Percentiles rank a stretch among this genome's conserved stretches.
Evolutionary conservation across 2,329 filamentous ascomycete species (phyloP).

Genomic region (Thermochaetoides dissita): DNA sequence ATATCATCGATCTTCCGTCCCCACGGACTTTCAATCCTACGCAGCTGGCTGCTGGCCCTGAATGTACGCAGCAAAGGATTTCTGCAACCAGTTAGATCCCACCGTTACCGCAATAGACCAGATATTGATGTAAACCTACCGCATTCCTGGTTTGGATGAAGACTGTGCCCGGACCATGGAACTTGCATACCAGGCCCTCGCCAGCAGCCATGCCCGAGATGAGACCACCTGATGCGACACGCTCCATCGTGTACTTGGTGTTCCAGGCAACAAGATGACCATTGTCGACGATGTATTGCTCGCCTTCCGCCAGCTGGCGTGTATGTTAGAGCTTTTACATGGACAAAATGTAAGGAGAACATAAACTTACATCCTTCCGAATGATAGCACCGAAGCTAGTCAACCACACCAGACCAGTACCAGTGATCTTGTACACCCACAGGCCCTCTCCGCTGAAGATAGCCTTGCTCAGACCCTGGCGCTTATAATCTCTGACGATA

Average conservation of each 20-base stretch:
- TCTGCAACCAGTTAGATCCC: neutral
- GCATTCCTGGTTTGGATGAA: conserved; percentile 89
- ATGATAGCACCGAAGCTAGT: conserved; percentile 92
- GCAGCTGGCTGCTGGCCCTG: neutral
- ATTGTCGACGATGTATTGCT: conserved; percentile 87
- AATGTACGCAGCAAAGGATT: neutral
- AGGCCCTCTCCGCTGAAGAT: conserved; percentile 90
- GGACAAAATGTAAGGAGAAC: conserved; percentile 1
- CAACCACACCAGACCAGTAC: conserved; percentile 72
- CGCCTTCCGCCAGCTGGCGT: conserved; percentile 44
- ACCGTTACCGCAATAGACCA: neutral
- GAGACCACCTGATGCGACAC: conserved; percentile 78
- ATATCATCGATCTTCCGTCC: too few species aligned
- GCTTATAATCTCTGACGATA: conserved; percentile 76
- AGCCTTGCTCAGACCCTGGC: conserved; percentile 73
- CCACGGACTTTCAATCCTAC: neutral
- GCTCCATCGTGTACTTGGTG: conserved; percentile 81
- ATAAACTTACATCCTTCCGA: conserved; percentile 64
- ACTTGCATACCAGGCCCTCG: conserved; percentile 89
- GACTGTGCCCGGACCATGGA: conserved; percentile 78
- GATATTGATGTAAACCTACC: conserved; percentile 27
- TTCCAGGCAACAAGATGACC: conserved; percentile 95
- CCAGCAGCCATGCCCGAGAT: conserved; percentile 72
- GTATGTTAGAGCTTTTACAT: conserved; percentile 1
- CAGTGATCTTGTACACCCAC: conserved; percentile 77